phyloP scores from a whole-genome alignment of 2,329 filamentous ascomycete genomes.

The Neurospora crassa region DNA sequence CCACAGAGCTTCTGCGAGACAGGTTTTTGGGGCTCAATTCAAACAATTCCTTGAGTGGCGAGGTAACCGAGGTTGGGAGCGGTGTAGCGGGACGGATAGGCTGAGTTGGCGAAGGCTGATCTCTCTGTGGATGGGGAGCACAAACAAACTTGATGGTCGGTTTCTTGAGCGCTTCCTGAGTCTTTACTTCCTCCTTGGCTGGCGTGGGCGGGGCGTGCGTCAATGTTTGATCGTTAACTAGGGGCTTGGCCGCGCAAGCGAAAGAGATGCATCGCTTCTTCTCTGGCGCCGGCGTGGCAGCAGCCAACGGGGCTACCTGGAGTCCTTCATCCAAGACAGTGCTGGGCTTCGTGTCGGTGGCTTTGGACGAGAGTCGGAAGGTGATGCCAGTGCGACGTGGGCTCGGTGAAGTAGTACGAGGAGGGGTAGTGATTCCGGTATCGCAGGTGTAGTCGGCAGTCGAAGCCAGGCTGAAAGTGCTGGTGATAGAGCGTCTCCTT shows the following conservation, averaged over 20 bases:
- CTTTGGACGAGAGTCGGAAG: conserved; percentile 20
- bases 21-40: conserved; percentile 16
- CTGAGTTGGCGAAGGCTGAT: conserved; percentile 10
- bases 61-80: conserved; percentile 2
- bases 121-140: conserved; percentile 4
- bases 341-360: conserved; percentile 8
- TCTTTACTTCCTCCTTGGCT: conserved; percentile 20
- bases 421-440: conserved; percentile 80
- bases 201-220: conserved; percentile 24
- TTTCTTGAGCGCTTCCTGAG: conserved; percentile 38
- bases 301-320: conserved; percentile 14
- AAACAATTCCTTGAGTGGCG: neutral
- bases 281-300: conserved; percentile 50
- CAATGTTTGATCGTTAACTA: conserved; percentile 31
- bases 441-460: conserved; percentile 93
- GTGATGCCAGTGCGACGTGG: conserved; percentile 62
- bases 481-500: conserved; percentile 59
- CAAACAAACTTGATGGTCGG: conserved; percentile 70
- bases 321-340: conserved; percentile 1
- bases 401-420: conserved; percentile 79
- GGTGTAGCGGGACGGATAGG: conserved; percentile 13
- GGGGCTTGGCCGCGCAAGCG: conserved; percentile 64
- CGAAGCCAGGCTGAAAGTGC: conserved; percentile 70
- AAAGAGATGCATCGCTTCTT: conserved; percentile 91
- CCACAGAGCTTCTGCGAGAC: conserved; percentile 29